Percentiles rank a stretch among this genome's conserved stretches.
Conservation (phyloP, 148 eudicot genomes). For the Chenopodium suecicum region DNA sequence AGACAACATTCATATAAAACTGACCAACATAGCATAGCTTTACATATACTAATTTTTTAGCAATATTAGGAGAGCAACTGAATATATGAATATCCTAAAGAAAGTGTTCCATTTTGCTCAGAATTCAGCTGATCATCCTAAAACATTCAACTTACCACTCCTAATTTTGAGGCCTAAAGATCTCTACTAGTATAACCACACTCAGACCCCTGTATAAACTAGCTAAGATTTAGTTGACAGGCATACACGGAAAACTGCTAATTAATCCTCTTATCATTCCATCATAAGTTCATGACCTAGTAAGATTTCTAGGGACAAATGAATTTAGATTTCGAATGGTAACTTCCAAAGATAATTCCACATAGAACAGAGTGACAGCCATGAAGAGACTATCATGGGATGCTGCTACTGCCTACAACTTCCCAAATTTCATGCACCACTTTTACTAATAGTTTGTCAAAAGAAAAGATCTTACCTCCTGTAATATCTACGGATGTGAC, state of each 20-base stretch:
- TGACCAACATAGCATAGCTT: not conserved
- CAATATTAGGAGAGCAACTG: not conserved
- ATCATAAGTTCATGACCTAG: not conserved
- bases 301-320: not conserved
- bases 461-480: conserved; percentile 48
- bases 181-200: not conserved
- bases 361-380: not conserved
- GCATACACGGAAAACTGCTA: not conserved
- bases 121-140: not conserved
- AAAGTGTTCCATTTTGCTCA: not conserved
- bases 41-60: no score
- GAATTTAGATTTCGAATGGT: not conserved
- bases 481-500: conserved; percentile 73
- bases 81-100: no score
- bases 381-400: not conserved
- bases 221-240: not conserved
- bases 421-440: not conserved
- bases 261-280: not conserved
- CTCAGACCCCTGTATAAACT: not conserved
- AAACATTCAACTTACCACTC: not conserved
- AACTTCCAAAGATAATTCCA: not conserved
- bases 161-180: not conserved
- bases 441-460: not conserved
- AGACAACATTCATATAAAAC: not conserved
- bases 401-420: not conserved